Base-by-base conservation (phyloP, 225 moss, liverwort and hornwort species). In the Sphagnum contortum region DNA sequence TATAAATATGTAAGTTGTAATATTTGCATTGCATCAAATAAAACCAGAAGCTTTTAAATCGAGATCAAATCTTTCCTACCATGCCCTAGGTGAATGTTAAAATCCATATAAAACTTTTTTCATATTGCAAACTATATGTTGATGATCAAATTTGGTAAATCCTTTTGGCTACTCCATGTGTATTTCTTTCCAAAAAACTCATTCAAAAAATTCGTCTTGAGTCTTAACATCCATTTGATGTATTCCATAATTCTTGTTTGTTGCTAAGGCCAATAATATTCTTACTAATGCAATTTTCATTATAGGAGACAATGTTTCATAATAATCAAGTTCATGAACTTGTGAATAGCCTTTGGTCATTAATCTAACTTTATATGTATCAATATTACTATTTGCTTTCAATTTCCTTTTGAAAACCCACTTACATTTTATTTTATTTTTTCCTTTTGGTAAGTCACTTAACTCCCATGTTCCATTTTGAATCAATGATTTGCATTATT, bases 211-310 rank as follows among this genome's bases (percentile, higher is more conserved):
- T 13, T 9, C 12, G 64, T 5, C 64, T 63, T 0, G 64, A n/a
- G n/a, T n/a, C n/a, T n/a, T n/a, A n/a, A 49, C 45, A 64, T 68
- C 69, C n/a, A 75, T 75, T 12, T 61, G 60, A 7, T 75, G 49
- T 4, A 70, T 2, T 4, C 63, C 50, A 1, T 63, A 12, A 57
- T 64, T 46, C 48, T 44, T 13, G 6, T 10, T 4, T 4, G 69
- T 45, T 29, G 45, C 69, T 2, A 74, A 9, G 5, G 57, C 57
- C 2, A 65, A 2, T 2, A 74, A 3, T 2, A 47, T 44, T 5
- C 12, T 3, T 2, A 70, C 7, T 1, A 65, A 60, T 1, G 63
- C 7, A 9, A 76, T 66, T 12, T 66, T 12, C 6, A 76, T 11
- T 9, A 76, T 0, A 8, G 47, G 67, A 0, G 59, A 71, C 29